Base-by-base conservation (phyloP, 129 eudicot genomes). In the Kitagawia praeruptora region DNA sequence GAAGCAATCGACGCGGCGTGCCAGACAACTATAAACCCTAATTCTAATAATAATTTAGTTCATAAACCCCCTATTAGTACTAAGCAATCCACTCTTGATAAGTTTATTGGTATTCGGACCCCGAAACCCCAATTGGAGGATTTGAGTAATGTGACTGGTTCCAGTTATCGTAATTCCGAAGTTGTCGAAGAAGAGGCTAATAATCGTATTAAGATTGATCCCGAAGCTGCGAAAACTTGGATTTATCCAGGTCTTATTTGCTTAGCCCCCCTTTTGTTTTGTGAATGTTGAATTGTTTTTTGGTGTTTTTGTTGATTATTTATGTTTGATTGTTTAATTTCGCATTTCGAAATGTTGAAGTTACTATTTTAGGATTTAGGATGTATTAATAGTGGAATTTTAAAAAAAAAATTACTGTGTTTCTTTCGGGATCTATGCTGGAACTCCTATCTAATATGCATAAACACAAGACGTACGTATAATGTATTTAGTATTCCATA, bases 141-240 rank as follows among this genome's bases (percentile, higher is more conserved):
- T 41, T 77, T 76, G 46, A 16, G 14, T n/a, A 49, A 58, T 28
- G 37, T 3, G n/a, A 21, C 45, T 51, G 37, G 40, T 31, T 31
- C 13, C 5, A 70, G 75, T 74, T 28, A 64, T 18, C 40, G 49
- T 37, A 38, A n/a, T 37, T 81, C n/a, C 19, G 79, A 46, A 48
- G 56, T 31, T 79, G 85, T 76, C 72, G 87, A 79, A 56, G 31
- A 23, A 69, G 54, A 67, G 63, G 76, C 15, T 42, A 78, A 87
- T 56, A 81, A 88, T 56, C 69, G 80, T 38, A 84, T 88, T 41
- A 80, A 84, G 75, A 86, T 94, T 79, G 96, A 94, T 77, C 81
- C 87, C 0, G 94, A 88, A 71, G 91, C 98, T 53, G 97, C 98
- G 0, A 85, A 90, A 76, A 87, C 91, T 37, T 94, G 98, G 98